Conservation (phyloP, 176 grass and related monocot species). For the Thalia dealbata region DNA sequence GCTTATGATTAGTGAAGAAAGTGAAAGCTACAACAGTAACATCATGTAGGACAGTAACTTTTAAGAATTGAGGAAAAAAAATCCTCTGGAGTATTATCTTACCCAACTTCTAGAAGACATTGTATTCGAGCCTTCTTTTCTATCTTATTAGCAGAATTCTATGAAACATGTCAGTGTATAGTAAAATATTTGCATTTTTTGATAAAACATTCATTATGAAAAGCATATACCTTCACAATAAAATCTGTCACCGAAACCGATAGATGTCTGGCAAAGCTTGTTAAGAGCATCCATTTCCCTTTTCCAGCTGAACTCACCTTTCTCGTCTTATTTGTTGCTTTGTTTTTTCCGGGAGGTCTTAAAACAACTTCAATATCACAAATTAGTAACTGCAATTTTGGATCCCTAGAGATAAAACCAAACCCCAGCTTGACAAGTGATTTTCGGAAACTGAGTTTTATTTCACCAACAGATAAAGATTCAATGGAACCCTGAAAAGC, state of each 20-base stretch:
- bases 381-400: constrained; percentile 83
- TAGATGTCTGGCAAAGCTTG: constrained; percentile 68
- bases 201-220: neutral
- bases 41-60: no score
- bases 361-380: constrained; percentile 88
- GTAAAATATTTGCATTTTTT: neutral
- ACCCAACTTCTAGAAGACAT: no score
- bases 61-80: no score
- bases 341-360: constrained; percentile 44
- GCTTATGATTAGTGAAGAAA: no score
- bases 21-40: no score
- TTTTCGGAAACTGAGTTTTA: constrained; percentile 95
- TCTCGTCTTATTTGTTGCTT: constrained; percentile 45
- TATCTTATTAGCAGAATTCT: no score
- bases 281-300: constrained; percentile 95
- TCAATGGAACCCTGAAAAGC: constrained; percentile 68
- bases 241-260: constrained; percentile 83
- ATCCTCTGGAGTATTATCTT: no score
- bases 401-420: constrained; percentile 92
- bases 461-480: constrained; percentile 87
- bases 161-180: no score
- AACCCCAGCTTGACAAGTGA: constrained; percentile 89
- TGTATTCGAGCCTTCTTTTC: no score
- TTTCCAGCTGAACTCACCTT: constrained; percentile 82
- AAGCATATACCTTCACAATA: constrained; percentile 67